Conservation (phyloP, 2,329 filamentous ascomycete species). For the Ceratocystis cubensis region DNA sequence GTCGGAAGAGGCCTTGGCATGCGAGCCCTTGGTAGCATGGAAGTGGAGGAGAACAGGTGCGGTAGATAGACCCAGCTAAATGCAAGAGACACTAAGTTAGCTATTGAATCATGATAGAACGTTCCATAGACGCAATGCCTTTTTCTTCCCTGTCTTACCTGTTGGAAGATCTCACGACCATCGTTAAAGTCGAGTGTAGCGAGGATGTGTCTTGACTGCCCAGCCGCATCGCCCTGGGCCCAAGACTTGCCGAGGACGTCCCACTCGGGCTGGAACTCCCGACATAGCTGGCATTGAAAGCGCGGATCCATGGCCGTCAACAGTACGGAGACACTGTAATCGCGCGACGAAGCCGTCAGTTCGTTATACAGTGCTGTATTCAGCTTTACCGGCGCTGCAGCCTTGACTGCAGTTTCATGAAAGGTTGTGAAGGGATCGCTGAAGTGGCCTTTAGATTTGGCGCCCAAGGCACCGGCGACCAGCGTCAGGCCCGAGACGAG, state of each 20-base stretch:
- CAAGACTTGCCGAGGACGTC: constrained; percentile 76
- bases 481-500: constrained; percentile 53
- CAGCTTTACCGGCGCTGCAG: constrained; percentile 60
- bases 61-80: constrained; percentile 79
- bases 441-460: constrained; percentile 45
- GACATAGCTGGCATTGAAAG: constrained; percentile 76
- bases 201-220: constrained; percentile 61
- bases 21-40: constrained; percentile 63
- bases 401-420: constrained; percentile 52
- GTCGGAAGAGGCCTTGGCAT: constrained; percentile 55
- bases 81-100: background rate
- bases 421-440: constrained; percentile 58
- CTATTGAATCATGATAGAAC: background rate
- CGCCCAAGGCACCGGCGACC: constrained; percentile 45
- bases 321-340: constrained; percentile 72
- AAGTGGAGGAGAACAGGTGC: constrained; percentile 83
- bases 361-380: constrained; percentile 62
- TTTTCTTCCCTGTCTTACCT: constrained; percentile 53
- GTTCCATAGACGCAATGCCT: background rate
- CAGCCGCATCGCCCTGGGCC: constrained; percentile 69
- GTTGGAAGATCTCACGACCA: constrained; percentile 74
- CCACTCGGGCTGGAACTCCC: constrained; percentile 91
- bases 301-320: constrained; percentile 74
- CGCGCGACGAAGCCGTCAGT: constrained; percentile 62
- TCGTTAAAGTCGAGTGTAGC: constrained; percentile 78